Base-by-base conservation (phyloP, 768 basidiomycete species). In the Tylopilus plumbeoviolaceoides region DNA sequence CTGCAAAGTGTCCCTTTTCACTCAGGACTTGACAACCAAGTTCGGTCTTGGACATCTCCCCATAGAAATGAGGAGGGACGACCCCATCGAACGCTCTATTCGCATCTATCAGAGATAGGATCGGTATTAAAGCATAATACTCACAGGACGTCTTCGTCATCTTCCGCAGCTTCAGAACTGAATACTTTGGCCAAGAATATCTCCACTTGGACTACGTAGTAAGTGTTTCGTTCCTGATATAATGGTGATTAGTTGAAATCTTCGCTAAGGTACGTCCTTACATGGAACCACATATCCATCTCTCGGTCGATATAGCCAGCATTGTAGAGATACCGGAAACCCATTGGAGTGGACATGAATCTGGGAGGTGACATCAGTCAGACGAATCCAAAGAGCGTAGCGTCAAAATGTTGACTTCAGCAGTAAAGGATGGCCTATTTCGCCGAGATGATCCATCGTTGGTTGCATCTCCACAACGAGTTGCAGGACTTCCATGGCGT, bases 251-350 rank as follows among this genome's bases (percentile, higher is more conserved):
- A 64, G 58, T 49, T 36, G 17, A 28, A 18, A n/a, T 18, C 42
- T n/a, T 35, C 27, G 17, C 7, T 14, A 28, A 18, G 31, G 18
- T 20, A 48, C 15, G 1, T 27, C 65, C 87, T 61, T 63, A 95
- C 95, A 67, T 92, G 84, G 63, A 95, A 91, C 97, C 97, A 99
- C 58, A 84, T 81, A 57, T 98, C 93, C 81, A 99, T 90, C 68
- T 98, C 94, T 43, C 89, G 80, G 62, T 93, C 88, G 53, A 99
- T 95, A 63, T 98, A 98, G 4, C 88, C 87, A 14, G 91, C 87
- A 59, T 91, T 88, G 62, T 89, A 89, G 5, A 99, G 78, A 68
- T 95, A 98, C 6, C 85, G 80, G 68, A 98, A 98, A 3, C 97
- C 97, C 57, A 89, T 83, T 0, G 91, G 80, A 7, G 92, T 95